These are phyloP conservation scores for Hypoxylon sp. DNA, from an alignment of 2,329 filamentous ascomycete species.

Conservation along the genomic window DNA sequence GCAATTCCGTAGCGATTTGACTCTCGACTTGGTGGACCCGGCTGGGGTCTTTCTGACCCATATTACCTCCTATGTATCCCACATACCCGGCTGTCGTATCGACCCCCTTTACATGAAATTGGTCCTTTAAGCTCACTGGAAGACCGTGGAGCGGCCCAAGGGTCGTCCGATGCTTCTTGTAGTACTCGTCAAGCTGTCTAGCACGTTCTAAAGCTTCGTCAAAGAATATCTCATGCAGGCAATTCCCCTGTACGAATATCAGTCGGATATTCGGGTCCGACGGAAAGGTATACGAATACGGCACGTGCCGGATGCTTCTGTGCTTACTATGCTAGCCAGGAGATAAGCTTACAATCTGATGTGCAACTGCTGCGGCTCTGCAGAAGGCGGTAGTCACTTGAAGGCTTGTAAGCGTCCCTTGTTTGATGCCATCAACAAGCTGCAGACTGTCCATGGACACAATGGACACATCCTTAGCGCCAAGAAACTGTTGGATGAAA, in stretches of 20 bases:
- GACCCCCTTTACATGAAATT: constrained; percentile 48
- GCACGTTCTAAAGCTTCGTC: constrained; percentile 55
- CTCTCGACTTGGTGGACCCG: constrained; percentile 23
- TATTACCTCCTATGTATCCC: constrained; percentile 36
- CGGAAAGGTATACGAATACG: background rate
- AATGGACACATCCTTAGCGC: constrained; percentile 10
- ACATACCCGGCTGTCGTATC: constrained; percentile 49
- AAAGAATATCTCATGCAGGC: constrained; percentile 53
- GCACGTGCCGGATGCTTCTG: background rate
- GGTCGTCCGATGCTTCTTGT: constrained; percentile 55
- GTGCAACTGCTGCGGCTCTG: constrained; percentile 63
- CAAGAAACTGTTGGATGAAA: constrained; percentile 22
- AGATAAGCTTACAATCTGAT: constrained; percentile 57
- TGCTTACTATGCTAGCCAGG: background rate
- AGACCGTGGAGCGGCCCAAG: constrained; percentile 58
- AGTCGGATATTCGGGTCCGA: background rate
- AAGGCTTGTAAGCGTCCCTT: constrained; percentile 36
- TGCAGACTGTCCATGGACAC: constrained; percentile 19
- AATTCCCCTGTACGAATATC: constrained; percentile 43
- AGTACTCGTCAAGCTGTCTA: constrained; percentile 59
- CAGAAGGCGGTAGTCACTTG: constrained; percentile 58
- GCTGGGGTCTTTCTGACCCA: constrained; percentile 11
- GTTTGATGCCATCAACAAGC: constrained; percentile 8
- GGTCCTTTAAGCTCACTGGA: constrained; percentile 50
- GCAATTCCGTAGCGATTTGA: constrained; percentile 29